Base-by-base conservation (phyloP, 2,329 filamentous ascomycete species). In the Cercospora zeae-maydis region DNA sequence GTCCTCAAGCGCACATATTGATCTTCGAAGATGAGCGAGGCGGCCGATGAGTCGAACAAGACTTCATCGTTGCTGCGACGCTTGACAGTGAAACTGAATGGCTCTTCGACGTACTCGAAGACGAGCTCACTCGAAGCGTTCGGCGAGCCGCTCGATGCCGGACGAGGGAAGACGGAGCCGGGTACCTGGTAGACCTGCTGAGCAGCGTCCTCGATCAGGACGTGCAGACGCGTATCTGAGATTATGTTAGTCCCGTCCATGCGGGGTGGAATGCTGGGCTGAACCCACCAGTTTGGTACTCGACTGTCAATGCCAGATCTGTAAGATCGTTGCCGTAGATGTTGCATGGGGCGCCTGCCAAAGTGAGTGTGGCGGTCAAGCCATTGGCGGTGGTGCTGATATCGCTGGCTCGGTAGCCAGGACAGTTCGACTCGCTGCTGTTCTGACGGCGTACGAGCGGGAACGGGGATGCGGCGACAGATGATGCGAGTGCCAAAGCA, bases 1-100 rank as follows among this genome's bases (percentile, higher is more conserved):
- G 90, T 93, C 47, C 88, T 83, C 63, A 93, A 80, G 19, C 87
- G 85, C 24, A 95, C 76, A 70, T 92, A 95, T 75, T 95, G 90
- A 10, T 85, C 86, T 76, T 95, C 88, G 69, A 92, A 95, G 47
- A 95, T 80, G 10, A 95, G 78, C 8, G 81, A 79, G 3, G 84
- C 83, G 0, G 82, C 87, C 0, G 86, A 85, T 0, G 89, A 90
- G 70, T 93, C 87, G 73, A 92, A 91, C 9, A 92, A 76, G 3
- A 84, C 79, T 65, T 87, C 83, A 47, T 76, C 81, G 6, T 80
- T 87, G 53, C 79, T 81, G 67, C 81, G 83, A 31, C 86, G 84
- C 51, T 78, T 80, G 9, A 93, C 81, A 0, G 79, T 81, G 76
- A 92, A 92, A 10, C 84, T 86, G 77, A 92, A 91, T 0, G 89